phyloP scores from a whole-genome alignment of 495 filamentous ascomycete species.

The Hyaloscypha hepaticicola region DNA sequence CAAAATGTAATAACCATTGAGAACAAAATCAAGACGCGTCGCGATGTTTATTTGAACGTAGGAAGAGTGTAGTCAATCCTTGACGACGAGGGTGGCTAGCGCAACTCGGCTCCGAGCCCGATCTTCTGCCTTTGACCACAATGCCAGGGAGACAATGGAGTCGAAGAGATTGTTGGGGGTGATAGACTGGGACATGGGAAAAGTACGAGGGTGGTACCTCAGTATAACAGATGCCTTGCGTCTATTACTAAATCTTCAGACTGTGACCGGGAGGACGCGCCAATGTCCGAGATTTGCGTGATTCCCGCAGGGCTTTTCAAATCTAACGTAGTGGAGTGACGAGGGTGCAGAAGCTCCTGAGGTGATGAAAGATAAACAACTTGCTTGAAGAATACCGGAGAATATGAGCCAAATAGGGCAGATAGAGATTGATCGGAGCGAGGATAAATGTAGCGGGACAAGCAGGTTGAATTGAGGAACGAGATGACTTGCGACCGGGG shows the following conservation, averaged over 20 bases:
- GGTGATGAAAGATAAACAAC: constrained; percentile 16
- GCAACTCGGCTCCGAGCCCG: constrained; percentile 23
- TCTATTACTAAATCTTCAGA: constrained; percentile 31
- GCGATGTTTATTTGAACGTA: constrained; percentile 32
- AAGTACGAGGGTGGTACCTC: constrained; percentile 33
- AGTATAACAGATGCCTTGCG: constrained; percentile 33
- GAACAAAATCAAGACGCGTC: constrained; percentile 30
- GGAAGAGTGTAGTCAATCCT: constrained; percentile 30
- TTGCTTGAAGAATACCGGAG: constrained; percentile 16
- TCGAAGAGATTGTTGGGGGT: constrained; percentile 6
- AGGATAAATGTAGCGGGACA: constrained; percentile 23
- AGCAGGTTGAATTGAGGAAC: constrained; percentile 5
- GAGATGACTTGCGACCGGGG: constrained; percentile 18
- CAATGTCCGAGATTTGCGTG: constrained; percentile 27
- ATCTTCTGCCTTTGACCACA: constrained; percentile 26
- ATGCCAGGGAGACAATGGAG: constrained; percentile 17
- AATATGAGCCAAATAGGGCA: constrained; percentile 20
- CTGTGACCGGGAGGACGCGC: constrained; percentile 17
- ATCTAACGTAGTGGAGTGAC: constrained; percentile 26
- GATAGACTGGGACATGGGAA: constrained; percentile 19
- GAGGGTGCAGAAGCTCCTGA: constrained; percentile 27
- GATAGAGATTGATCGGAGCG: constrained; percentile 31
- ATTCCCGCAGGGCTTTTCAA: constrained; percentile 22
- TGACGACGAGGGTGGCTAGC: constrained; percentile 31
- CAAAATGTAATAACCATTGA: constrained; percentile 34